These are phyloP conservation scores for Clathrospora elynae DNA, from an alignment of 2,329 filamentous ascomycete genomes.

Conservation along the genomic window DNA sequence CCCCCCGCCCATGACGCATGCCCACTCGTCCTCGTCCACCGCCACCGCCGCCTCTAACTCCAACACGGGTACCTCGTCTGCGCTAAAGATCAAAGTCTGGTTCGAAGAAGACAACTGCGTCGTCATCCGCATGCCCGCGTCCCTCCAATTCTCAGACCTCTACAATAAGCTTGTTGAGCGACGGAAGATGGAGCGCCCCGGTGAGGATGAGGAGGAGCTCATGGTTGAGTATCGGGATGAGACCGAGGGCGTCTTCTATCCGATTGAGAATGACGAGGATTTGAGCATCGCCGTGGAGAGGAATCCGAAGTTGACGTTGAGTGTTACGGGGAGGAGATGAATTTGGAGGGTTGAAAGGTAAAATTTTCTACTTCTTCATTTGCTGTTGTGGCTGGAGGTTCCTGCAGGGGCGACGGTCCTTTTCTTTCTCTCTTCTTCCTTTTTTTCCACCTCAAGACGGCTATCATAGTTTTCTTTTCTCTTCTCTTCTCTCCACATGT, in stretches of 20 bases:
- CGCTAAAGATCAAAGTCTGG: slow-evolving; percentile 90
- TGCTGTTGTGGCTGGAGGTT: slow-evolving; percentile 1
- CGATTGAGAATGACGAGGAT: slow-evolving; percentile 78
- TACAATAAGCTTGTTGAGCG: slow-evolving; percentile 84
- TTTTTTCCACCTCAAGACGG: slow-evolving; percentile 4
- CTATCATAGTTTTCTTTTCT: slow-evolving; percentile 3
- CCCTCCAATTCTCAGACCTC: slow-evolving; percentile 77
- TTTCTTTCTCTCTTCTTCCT: slow-evolving; percentile 4
- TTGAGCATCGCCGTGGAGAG: slow-evolving; percentile 78
- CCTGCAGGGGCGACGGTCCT: not conserved
- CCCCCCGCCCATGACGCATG: slow-evolving; percentile 47
- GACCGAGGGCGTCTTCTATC: slow-evolving; percentile 72
- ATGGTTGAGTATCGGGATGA: slow-evolving; percentile 88
- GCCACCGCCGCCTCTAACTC: slow-evolving; percentile 33
- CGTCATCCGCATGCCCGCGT: slow-evolving; percentile 82
- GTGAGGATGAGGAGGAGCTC: slow-evolving; percentile 66
- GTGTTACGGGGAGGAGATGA: slow-evolving; percentile 41
- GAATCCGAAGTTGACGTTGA: slow-evolving; percentile 83
- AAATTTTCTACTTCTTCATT: not conserved
- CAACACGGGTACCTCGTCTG: slow-evolving; percentile 37
- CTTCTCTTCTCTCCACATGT: slow-evolving; percentile 10
- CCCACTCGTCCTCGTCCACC: slow-evolving; percentile 45
- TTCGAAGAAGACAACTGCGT: slow-evolving; percentile 86
- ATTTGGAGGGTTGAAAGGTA: not conserved
- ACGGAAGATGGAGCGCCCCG: slow-evolving; percentile 67